Evolutionary conservation across 305 asterid species (phyloP), one percentile per base, ranked within the genome.

Genomic region (Fraxinus greggii): DNA sequence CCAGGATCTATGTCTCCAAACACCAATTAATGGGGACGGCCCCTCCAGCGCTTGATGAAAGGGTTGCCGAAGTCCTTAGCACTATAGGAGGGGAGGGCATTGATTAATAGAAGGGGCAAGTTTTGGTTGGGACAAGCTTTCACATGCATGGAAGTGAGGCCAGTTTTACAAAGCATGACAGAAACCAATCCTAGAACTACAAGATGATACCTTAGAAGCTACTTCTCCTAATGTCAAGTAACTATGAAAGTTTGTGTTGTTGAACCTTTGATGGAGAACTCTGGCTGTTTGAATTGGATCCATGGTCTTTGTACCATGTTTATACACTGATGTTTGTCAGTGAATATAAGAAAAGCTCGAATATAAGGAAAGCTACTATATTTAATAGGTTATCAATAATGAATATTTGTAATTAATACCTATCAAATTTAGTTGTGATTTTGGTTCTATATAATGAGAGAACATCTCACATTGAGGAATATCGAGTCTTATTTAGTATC

Each of bases 161-260:
- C 6, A 48, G 59, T 12, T 15, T 40, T 40, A 40, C 15, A 1
- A 40, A 3, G 48, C 48, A 8, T 12, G 48, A 40, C 48, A 40
- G 48, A 40, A 40, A 40, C 15, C 48, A 8, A 40, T 40, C 48
- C 15, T 9, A 9, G 48, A 40, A 40, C 3, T 40, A 40, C 15
- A 9, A 40, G n/a, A 42, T 42, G 54, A 42, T 42, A 12, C 54
- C n/a, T 45, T 12, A 17, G 61, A 51, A 51, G 61, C 61, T 17
- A 51, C 23, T 51, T 51, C 61, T 17, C 23, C 0, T 51, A 17
- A 51, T 5, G 61, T 15, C 23, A 17, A 51, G 23, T 51, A 51
- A 17, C 63, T 33, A 40, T 40, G 19, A 9, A 78, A 83, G 63
- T 45, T 74, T 75, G 23, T 69, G 84, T 36, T 56, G 65, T 3